phyloP scores from a whole-genome alignment of 2,329 filamentous ascomycete genomes.

The Ophiocordyceps camponoti-saundersi region DNA sequence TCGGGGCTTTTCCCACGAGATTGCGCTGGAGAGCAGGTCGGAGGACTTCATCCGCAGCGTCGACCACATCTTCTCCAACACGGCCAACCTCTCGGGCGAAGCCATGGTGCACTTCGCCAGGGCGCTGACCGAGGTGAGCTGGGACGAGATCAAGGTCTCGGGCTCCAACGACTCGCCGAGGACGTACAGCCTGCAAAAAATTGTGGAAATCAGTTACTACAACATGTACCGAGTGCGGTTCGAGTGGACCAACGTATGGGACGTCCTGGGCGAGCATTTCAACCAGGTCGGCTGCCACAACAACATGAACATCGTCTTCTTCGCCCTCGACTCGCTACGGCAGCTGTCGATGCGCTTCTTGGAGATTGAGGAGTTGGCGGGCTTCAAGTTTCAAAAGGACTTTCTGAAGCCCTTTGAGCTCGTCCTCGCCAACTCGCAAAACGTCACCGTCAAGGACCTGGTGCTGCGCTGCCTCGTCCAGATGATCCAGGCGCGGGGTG shows the following conservation, averaged over 20 bases:
- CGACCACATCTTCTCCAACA: slow-evolving; percentile 93
- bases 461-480: slow-evolving; percentile 90
- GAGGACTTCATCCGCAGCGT: slow-evolving; percentile 86
- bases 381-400: slow-evolving; percentile 99
- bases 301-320: slow-evolving; percentile 94
- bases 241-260: slow-evolving; percentile 97
- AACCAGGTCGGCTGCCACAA: slow-evolving; percentile 93
- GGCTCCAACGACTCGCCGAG: slow-evolving; percentile 89
- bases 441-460: slow-evolving; percentile 93
- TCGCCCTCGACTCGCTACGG: slow-evolving; percentile 84
- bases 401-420: slow-evolving; percentile 98
- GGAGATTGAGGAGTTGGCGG: slow-evolving; percentile 92
- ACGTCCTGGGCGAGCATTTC: slow-evolving; percentile 94
- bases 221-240: slow-evolving; percentile 98
- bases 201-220: slow-evolving; percentile 98
- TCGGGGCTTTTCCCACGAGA: slow-evolving; percentile 54
- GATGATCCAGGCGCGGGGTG: slow-evolving; percentile 94
- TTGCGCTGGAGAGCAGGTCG: slow-evolving; percentile 81
- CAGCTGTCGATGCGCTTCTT: slow-evolving; percentile 98
- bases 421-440: slow-evolving; percentile 82
- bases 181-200: slow-evolving; percentile 93
- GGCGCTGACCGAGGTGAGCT: slow-evolving; percentile 87
- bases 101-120: slow-evolving; percentile 92
- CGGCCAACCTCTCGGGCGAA: slow-evolving; percentile 79
- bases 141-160: slow-evolving; percentile 97